Evolutionary conservation across 1,139 yeast genomes (phyloP).

Genomic region (Hemisphaericaspora xylofermentans): DNA sequence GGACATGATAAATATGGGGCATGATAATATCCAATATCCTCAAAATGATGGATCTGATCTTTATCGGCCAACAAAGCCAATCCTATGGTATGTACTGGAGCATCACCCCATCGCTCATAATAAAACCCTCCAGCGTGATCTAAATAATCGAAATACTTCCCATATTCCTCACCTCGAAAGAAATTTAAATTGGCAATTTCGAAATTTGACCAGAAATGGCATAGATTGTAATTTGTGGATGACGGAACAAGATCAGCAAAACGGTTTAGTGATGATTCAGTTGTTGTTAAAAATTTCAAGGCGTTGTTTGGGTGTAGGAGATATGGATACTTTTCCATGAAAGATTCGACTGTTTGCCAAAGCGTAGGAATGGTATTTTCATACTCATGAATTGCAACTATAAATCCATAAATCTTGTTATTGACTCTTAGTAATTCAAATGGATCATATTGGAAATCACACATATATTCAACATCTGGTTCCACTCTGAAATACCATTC

Average conservation of each 20-base stretch:
- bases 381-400: slow-evolving; percentile 45
- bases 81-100: slow-evolving; percentile 90
- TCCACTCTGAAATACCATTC: slow-evolving; percentile 50
- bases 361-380: slow-evolving; percentile 63
- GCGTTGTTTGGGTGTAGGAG: slow-evolving; percentile 68
- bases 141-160: slow-evolving; percentile 65
- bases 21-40: slow-evolving; percentile 86
- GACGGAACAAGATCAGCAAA: slow-evolving; percentile 23
- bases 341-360: slow-evolving; percentile 73
- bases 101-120: slow-evolving; percentile 97
- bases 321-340: slow-evolving; percentile 59
- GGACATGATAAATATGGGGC: slow-evolving; percentile 87
- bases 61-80: slow-evolving; percentile 65
- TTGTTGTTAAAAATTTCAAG: slow-evolving; percentile 66
- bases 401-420: slow-evolving; percentile 43
- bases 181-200: slow-evolving; percentile 83
- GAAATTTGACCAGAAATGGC: slow-evolving; percentile 96
- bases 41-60: slow-evolving; percentile 78
- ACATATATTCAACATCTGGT: slow-evolving; percentile 47
- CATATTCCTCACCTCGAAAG: slow-evolving; percentile 70
- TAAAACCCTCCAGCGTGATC: slow-evolving; percentile 82
- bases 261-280: slow-evolving; percentile 39
- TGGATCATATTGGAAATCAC: slow-evolving; percentile 51
- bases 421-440: slow-evolving; percentile 34
- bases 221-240: slow-evolving; percentile 68